phyloP scores from a whole-genome alignment of 805 yeast genomes.

The Debaryomyces castellii region DNA sequence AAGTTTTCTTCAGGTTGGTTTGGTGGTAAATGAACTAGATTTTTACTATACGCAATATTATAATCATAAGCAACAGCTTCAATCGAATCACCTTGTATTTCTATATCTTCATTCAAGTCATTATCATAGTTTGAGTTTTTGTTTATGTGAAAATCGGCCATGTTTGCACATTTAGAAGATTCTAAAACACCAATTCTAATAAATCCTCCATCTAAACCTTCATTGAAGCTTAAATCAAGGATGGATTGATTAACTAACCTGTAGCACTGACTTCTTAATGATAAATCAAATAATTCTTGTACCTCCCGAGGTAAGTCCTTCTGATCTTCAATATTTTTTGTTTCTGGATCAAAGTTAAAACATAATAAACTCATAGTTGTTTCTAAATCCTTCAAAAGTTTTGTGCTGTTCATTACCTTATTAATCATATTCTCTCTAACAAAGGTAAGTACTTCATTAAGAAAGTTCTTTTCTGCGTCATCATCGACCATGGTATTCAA shows the following conservation, averaged over 20 bases:
- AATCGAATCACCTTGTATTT: constrained; percentile 6
- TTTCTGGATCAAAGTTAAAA: constrained; percentile 40
- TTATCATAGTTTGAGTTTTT: constrained; percentile 1
- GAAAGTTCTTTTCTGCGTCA: constrained; percentile 46
- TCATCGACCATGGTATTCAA: constrained; percentile 9
- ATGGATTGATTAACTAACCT: constrained; percentile 68
- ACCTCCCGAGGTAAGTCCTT: constrained; percentile 55
- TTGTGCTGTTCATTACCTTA: constrained; percentile 57
- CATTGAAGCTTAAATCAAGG: constrained; percentile 31
- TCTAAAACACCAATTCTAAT: constrained; percentile 5
- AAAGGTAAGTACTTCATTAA: constrained; percentile 54
- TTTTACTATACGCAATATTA: constrained; percentile 8
- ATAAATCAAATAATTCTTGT: constrained; percentile 54
- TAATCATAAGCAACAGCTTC: constrained; percentile 5
- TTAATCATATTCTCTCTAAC: constrained; percentile 61
- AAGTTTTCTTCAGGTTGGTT: constrained; percentile 4
- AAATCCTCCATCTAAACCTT: constrained; percentile 5
- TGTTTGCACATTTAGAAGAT: constrained; percentile 19
- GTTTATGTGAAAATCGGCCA: constrained; percentile 13
- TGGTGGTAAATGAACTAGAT: background rate
- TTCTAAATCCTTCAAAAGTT: constrained; percentile 71
- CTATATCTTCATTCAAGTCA: constrained; percentile 8
- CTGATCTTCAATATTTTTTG: constrained; percentile 31
- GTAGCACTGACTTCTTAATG: constrained; percentile 65
- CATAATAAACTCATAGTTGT: constrained; percentile 79